phyloP scores from a whole-genome alignment of 192 early-diverging fungal genomes.

The Blastocladiella britannica region DNA sequence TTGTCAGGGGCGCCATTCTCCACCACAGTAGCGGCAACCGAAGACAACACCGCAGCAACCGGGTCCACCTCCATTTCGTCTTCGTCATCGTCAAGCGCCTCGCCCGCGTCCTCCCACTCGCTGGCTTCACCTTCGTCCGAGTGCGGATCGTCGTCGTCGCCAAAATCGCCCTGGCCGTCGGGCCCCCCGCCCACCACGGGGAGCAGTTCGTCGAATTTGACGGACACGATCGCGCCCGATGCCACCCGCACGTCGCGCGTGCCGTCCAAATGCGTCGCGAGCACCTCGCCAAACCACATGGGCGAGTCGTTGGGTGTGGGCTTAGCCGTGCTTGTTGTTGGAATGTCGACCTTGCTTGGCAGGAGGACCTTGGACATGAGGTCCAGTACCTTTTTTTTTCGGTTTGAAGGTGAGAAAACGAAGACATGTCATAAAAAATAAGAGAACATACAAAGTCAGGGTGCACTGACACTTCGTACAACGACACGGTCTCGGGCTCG shows the following conservation, averaged over 20 bases:
- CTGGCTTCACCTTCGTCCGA: conserved; percentile 2
- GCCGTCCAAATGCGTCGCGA: conserved; percentile 12
- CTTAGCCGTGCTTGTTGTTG: conserved; percentile 10
- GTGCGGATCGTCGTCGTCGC: conserved; percentile 9
- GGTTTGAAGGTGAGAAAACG: conserved; percentile 15
- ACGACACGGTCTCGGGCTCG: conserved; percentile 3
- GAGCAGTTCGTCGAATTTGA: background rate
- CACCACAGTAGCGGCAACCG: background rate
- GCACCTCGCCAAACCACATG: conserved; percentile 27
- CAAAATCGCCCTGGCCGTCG: conserved; percentile 15
- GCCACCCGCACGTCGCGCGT: background rate
- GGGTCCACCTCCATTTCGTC: conserved; percentile 2
- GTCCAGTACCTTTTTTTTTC: background rate
- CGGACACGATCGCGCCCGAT: background rate
- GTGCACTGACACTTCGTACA: conserved; percentile 3
- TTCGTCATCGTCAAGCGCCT: conserved; percentile 4
- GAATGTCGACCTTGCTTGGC: conserved; percentile 5
- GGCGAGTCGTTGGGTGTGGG: conserved; percentile 10
- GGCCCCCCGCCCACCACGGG: conserved; percentile 11
- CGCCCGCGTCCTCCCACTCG: conserved; percentile 8
- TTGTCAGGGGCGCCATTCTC: background rate
- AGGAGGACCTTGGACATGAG: background rate
- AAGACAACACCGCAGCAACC: conserved; percentile 2
- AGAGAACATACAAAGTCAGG: conserved; percentile 10
- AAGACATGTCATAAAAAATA: conserved; percentile 17